Evolutionary conservation across 208 protist species (phyloP).

Genomic region (Leptomonas seymouri): DNA sequence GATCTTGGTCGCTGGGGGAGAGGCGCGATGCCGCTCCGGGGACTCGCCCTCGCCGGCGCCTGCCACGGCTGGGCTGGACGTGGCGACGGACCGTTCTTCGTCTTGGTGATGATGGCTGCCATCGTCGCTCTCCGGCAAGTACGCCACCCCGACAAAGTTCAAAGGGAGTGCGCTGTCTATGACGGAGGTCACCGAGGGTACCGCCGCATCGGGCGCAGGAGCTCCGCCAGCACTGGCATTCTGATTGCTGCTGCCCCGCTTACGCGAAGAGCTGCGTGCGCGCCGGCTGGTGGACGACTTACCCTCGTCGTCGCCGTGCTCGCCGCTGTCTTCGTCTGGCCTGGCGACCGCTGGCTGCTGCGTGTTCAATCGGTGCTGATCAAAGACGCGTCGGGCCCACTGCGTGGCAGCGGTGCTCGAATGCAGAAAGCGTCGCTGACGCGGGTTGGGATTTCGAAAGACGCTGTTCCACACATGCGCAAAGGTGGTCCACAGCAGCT

Average conservation of each 20-base stretch:
- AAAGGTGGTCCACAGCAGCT: slow-evolving; percentile 60
- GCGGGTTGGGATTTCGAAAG: slow-evolving; percentile 51
- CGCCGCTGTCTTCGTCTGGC: slow-evolving; percentile 3
- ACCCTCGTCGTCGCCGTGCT: neutral
- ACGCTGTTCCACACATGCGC: slow-evolving; percentile 63
- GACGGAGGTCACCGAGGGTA: neutral
- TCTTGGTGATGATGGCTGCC: neutral
- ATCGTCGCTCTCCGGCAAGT: slow-evolving; percentile 21
- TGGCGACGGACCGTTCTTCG: neutral
- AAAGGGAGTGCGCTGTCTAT: neutral
- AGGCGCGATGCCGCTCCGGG: neutral
- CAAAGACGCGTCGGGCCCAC: slow-evolving; percentile 40
- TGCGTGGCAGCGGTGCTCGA: slow-evolving; percentile 19
- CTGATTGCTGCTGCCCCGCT: slow-evolving; percentile 8
- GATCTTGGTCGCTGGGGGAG: neutral
- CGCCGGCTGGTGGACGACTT: neutral
- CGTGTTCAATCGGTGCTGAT: slow-evolving; percentile 17
- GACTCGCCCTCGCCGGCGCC: slow-evolving; percentile 4
- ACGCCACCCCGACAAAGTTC: slow-evolving; percentile 44
- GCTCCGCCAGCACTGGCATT: neutral
- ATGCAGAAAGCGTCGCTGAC: slow-evolving; percentile 49
- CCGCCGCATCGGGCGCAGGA: neutral
- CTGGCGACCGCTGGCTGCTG: neutral
- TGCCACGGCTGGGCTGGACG: neutral
- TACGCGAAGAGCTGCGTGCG: slow-evolving; percentile 3